phyloP scores from a whole-genome alignment of 2,329 filamentous ascomycete species.

The Ilyonectria robusta region DNA sequence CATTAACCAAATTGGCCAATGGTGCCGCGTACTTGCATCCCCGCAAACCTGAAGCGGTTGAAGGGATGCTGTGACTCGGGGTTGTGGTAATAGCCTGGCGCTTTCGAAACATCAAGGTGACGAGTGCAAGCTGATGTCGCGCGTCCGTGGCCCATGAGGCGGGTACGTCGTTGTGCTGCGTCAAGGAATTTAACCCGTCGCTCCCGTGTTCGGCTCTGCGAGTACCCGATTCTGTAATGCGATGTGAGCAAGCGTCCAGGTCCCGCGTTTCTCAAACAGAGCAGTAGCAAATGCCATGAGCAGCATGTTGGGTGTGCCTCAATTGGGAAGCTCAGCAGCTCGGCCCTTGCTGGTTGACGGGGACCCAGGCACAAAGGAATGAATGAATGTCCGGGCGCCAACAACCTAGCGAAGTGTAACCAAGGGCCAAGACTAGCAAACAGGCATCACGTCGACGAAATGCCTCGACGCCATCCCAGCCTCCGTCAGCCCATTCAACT shows the following conservation, averaged over 20 bases:
- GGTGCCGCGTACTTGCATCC: constrained; percentile 28
- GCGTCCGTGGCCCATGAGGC: not conserved
- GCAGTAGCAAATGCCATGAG: constrained; percentile 15
- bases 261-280: constrained; percentile 11
- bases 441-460: constrained; percentile 14
- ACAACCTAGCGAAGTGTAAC: constrained; percentile 3
- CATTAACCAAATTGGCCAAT: constrained; percentile 36
- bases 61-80: constrained; percentile 22
- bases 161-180: not conserved
- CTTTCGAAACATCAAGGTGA: constrained; percentile 37
- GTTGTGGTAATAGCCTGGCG: constrained; percentile 18
- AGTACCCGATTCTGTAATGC: constrained; percentile 3
- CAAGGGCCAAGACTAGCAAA: constrained; percentile 3
- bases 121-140: constrained; percentile 18
- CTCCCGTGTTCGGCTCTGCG: not conserved
- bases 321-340: constrained; percentile 10
- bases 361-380: constrained; percentile 16
- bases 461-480: constrained; percentile 6
- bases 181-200: constrained; percentile 22
- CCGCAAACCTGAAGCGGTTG: constrained; percentile 34
- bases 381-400: constrained; percentile 1
- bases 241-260: constrained; percentile 2
- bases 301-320: constrained; percentile 6
- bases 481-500: constrained; percentile 19
- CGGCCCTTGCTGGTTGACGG: not conserved